These are phyloP conservation scores for Lodderomyces parapsilosis DNA, from an alignment of 1,139 yeast genomes.

Conservation along the genomic window DNA sequence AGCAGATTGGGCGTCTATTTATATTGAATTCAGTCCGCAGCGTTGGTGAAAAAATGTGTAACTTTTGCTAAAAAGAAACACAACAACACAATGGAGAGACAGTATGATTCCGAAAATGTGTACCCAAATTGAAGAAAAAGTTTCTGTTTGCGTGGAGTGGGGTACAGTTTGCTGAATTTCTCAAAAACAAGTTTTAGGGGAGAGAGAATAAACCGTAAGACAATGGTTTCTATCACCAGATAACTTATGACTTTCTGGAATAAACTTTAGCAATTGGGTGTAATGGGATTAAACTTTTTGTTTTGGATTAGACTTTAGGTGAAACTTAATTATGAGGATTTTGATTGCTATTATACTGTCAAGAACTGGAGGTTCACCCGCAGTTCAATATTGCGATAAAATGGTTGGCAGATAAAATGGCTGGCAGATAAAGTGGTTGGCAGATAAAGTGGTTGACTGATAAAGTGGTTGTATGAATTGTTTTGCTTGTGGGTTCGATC, in stretches of 20 bases:
- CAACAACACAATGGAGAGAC: neutral
- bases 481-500: too few species aligned
- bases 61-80: neutral
- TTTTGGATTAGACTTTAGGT: neutral
- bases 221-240: too few species aligned
- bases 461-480: too few species aligned
- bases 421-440: too few species aligned
- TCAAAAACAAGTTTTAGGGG: slow-evolving; percentile 3
- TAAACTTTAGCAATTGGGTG: neutral
- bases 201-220: neutral
- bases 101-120: neutral
- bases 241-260: neutral
- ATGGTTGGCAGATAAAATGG: too few species aligned
- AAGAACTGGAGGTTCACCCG: too few species aligned
- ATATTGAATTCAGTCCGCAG: neutral
- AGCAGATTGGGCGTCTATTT: too few species aligned
- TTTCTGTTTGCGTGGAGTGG: neutral
- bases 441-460: too few species aligned
- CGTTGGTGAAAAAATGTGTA: neutral
- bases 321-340: too few species aligned
- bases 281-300: neutral
- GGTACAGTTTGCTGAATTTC: neutral
- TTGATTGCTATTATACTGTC: too few species aligned
- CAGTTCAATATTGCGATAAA: too few species aligned
- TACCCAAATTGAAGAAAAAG: neutral